Evolutionary conservation across 805 yeast genomes (phyloP).

Genomic region (Maudiozyma saulgeensis): DNA sequence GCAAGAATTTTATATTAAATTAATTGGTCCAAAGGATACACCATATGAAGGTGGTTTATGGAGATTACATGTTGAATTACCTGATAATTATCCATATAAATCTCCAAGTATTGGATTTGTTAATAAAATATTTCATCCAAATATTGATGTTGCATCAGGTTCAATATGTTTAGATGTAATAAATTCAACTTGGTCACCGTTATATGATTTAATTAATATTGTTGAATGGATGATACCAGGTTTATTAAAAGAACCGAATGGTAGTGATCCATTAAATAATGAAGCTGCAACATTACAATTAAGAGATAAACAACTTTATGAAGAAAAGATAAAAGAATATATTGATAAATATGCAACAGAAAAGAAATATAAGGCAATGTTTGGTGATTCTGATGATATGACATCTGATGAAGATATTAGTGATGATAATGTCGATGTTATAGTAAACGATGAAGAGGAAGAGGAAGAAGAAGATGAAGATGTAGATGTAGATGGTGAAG

Average conservation of each 20-base stretch:
- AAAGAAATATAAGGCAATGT: slow-evolving; percentile 30
- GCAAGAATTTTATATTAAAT: slow-evolving; percentile 79
- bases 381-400: slow-evolving; percentile 41
- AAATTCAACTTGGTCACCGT: slow-evolving; percentile 96
- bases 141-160: slow-evolving; percentile 84
- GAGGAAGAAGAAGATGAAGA: slow-evolving; percentile 7
- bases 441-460: slow-evolving; percentile 24
- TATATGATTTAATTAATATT: slow-evolving; percentile 85
- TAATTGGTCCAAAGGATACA: slow-evolving; percentile 77
- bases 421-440: slow-evolving; percentile 28
- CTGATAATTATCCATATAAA: slow-evolving; percentile 90
- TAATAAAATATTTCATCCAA: slow-evolving; percentile 89
- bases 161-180: slow-evolving; percentile 93
- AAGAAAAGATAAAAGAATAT: slow-evolving; percentile 59
- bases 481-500: slow-evolving; percentile 3
- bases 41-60: slow-evolving; percentile 87
- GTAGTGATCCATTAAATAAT: slow-evolving; percentile 86
- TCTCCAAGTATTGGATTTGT: slow-evolving; percentile 93
- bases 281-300: slow-evolving; percentile 78
- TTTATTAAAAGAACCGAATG: slow-evolving; percentile 81
- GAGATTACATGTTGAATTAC: slow-evolving; percentile 87
- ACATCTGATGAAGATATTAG: slow-evolving; percentile 36
- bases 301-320: slow-evolving; percentile 57
- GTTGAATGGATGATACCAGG: slow-evolving; percentile 93
- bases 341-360: slow-evolving; percentile 59